Evolutionary conservation across 805 yeast genomes (phyloP), one percentile per base, ranked within the genome.

Genomic region (Millerozyma acaciae): DNA sequence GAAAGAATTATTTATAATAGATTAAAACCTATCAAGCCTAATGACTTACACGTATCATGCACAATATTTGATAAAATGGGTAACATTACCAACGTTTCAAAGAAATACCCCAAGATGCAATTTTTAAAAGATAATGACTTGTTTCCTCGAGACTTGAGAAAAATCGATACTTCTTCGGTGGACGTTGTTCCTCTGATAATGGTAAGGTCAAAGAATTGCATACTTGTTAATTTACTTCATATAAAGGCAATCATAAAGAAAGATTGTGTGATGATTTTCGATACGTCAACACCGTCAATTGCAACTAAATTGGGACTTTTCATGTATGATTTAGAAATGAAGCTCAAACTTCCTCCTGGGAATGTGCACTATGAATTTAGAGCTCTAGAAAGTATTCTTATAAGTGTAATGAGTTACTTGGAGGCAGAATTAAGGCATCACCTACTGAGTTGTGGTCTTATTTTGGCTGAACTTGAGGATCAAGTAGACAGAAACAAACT

Each of bases 141-240:
- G 17, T 86, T 80, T 42, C 95, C 97, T 2, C 66, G 97, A 59
- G 97, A 89, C 55, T 62, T 89, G 42, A 61, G 97, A 19, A 88
- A 85, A 50, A 81, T 89, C 33, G 96, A 90, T 49, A 66, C 80
- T 4, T 68, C 84, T 1, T 64, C 76, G 23, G 72, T 76, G 34
- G 95, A 87, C 56, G 85, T 90, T 14, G 89, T 89, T 3, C 98
- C 98, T 0, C 78, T 87, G 13, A 82, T 93, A 28, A 79, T 89
- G 39, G 87, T 88, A 15, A 72, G 97, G 38, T 49, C 65, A n/a
- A 70, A 75, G 16, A 74, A 75, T 42, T 82, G 94, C 33, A 84
- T 90, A 13, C 64, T 93, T 34, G 78, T 93, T 30, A 89, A 88
- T 52, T 60, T 93, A 50, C 62, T 93, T 23, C 93, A 89, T 53